These are phyloP conservation scores for Arthrobotrys sinensis DNA, from an alignment of 2,329 filamentous ascomycete species.

Conservation along the genomic window DNA sequence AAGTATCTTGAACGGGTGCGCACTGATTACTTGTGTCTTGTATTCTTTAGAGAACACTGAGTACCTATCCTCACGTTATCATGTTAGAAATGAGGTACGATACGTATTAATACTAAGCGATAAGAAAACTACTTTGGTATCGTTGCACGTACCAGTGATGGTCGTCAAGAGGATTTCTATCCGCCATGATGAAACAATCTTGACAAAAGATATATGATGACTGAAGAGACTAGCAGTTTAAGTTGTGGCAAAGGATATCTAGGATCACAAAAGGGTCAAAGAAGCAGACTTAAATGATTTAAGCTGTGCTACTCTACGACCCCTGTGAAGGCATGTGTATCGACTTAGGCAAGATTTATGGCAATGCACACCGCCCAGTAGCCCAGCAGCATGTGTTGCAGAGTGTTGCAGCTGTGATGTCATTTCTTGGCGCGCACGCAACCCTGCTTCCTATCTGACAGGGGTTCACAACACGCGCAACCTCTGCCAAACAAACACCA, in stretches of 20 bases:
- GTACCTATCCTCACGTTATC: conserved; percentile 23
- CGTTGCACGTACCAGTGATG: conserved; percentile 40
- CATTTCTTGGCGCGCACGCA: conserved; percentile 7
- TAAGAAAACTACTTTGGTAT: background rate
- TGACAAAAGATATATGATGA: background rate
- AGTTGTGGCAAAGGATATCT: background rate
- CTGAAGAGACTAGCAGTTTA: background rate
- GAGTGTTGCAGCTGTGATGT: conserved; percentile 30
- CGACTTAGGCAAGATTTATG: conserved; percentile 1
- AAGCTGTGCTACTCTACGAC: background rate
- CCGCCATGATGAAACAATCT: conserved; percentile 36
- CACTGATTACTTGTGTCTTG: conserved; percentile 44
- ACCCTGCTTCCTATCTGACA: conserved; percentile 11
- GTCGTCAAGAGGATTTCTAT: conserved; percentile 41
- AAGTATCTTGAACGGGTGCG: too few species aligned
- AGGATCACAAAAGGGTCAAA: background rate
- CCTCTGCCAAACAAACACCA: conserved; percentile 44
- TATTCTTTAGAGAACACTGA: conserved; percentile 56
- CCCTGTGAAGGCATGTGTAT: too few species aligned
- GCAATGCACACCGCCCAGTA: background rate
- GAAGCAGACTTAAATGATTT: background rate
- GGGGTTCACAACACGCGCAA: conserved; percentile 29
- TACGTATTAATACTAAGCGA: background rate
- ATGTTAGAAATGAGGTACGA: background rate
- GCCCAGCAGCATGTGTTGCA: conserved; percentile 24